Base-by-base conservation (phyloP, 2,329 filamentous ascomycete genomes). In the Stemphylium lycopersici region DNA sequence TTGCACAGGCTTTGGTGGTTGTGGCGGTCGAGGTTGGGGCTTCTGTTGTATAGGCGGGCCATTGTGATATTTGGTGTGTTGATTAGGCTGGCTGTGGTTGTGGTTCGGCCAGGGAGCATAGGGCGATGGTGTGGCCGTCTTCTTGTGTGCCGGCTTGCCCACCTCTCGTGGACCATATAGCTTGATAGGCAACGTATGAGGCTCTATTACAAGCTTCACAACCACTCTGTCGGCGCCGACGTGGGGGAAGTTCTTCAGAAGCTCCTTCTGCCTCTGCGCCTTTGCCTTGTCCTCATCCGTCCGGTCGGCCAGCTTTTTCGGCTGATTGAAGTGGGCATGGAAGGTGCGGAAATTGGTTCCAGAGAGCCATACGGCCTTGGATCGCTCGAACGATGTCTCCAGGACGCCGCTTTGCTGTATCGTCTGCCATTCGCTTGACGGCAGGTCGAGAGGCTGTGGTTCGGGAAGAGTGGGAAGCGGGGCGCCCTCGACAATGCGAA, bases 371-470 rank as follows among this genome's bases (percentile, higher is more conserved):
- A 69, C 66, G 16, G 87, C 81, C 55, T 89, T 87, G 66, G 90
- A 95, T 67, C 89, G 83, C 44, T 84, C 78, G 22, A 95, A 81
- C 2, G 90, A 91, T 63, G 92, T 88, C 65, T 84, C 81, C 53
- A 93, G 79, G 16, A 93, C 89, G 62, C 88, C 89, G 75, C 90
- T 91, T 71, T 91, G 88, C 52, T 86, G 83, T 36, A 93, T 81
- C 20, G 85, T 85, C 76, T 93, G 90, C 68, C 87, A 93, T 12
- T 91, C 88, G 60, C 82, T 83, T 4, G 76, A 69, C 0, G 87
- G 77, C 6, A 93, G 78, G 57, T 87, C 81, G 6, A 84, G 81
- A 0, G 86, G 77, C 70, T 95, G 90, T 13, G 86, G 80, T 43
- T 84, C 81, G 62, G 87, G 83, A 12, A 92, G 82, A 0, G 87